phyloP scores from a whole-genome alignment of 768 basidiomycete species.

The Termitomyces bulborhizus region DNA sequence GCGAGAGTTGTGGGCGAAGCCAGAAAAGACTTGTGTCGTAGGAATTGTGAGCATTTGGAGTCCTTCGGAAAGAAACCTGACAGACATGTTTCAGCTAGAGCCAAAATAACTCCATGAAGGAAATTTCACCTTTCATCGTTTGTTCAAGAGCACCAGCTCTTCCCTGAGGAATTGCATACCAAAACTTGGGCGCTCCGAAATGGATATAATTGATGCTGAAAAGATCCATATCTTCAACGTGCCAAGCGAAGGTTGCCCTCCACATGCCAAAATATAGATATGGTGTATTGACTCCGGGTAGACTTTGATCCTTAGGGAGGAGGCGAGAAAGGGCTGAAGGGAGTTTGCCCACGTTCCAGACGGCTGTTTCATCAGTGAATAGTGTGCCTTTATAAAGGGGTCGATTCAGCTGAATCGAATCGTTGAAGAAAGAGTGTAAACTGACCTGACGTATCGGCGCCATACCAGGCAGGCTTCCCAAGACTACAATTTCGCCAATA shows the following conservation, averaged over 20 bases:
- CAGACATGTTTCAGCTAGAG: constrained; percentile 1
- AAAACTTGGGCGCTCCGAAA: constrained; percentile 95
- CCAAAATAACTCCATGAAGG: background rate
- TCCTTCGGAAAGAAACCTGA: constrained; percentile 88
- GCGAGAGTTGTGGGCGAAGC: constrained; percentile 83
- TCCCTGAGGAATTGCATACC: constrained; percentile 94
- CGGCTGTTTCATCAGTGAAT: constrained; percentile 67
- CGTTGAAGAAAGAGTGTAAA: background rate
- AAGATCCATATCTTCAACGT: constrained; percentile 99
- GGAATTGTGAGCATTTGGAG: constrained; percentile 84
- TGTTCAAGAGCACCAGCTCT: constrained; percentile 79
- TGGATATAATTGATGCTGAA: constrained; percentile 99
- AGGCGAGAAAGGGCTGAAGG: constrained; percentile 82
- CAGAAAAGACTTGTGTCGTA: constrained; percentile 94
- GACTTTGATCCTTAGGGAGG: constrained; percentile 57
- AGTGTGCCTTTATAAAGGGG: constrained; percentile 41
- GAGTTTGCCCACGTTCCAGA: constrained; percentile 94
- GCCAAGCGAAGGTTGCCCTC: constrained; percentile 98
- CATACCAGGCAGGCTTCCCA: constrained; percentile 94
- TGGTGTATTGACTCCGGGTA: constrained; percentile 96
- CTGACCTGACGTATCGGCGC: constrained; percentile 89
- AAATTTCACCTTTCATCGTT: constrained; percentile 76
- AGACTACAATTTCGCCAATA: constrained; percentile 92
- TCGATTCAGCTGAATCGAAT: background rate
- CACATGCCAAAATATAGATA: constrained; percentile 99